phyloP scores from a whole-genome alignment of 2,329 filamentous ascomycete genomes.

The Alternaria brassicae region DNA sequence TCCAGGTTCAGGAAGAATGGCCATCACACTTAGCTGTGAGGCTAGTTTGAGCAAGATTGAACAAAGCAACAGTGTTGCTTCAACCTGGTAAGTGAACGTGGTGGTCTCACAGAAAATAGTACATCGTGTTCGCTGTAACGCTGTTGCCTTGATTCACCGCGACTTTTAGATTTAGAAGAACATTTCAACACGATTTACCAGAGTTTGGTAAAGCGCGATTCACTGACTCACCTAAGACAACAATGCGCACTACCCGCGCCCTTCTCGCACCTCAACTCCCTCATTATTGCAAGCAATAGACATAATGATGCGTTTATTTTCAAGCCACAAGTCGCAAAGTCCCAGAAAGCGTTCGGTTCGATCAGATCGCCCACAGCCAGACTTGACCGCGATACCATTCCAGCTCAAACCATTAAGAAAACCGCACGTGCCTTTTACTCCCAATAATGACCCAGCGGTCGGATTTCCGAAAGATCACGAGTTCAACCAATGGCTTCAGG shows the following conservation, averaged over 20 bases:
- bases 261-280: neutral
- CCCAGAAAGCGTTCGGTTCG: neutral
- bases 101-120: neutral
- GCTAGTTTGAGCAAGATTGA: neutral
- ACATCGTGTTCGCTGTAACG: neutral
- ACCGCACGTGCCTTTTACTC: neutral
- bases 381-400: neutral
- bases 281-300: neutral
- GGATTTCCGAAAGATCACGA: neutral
- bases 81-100: neutral
- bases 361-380: neutral
- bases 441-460: neutral
- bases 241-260: neutral
- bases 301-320: neutral
- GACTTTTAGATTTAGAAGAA: neutral
- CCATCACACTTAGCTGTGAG: neutral
- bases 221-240: neutral
- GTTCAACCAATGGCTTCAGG: slow-evolving; percentile 1
- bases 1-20: neutral
- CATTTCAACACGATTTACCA: neutral
- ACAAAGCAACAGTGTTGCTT: neutral
- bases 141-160: neutral
- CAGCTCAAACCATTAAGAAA: neutral
- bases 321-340: neutral
- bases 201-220: neutral